A percentile compares a stretch with the other conserved stretches of the same genome.
phyloP scores from a whole-genome alignment of 2,329 filamentous ascomycete genomes.

The Trichoderma arundinaceum region DNA sequence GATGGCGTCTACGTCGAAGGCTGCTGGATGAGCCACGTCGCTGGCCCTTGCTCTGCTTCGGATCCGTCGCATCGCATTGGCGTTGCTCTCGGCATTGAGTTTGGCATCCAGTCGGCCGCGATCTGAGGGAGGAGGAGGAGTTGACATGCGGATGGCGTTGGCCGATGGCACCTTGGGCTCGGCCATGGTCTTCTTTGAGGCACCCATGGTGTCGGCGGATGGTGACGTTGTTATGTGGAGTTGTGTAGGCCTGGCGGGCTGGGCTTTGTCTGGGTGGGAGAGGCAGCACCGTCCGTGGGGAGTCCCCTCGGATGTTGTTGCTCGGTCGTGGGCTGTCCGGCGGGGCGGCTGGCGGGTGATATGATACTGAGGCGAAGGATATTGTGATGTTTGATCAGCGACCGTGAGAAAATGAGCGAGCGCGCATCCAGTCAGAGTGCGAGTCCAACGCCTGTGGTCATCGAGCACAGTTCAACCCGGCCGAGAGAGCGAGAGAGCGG shows the following conservation, averaged over 20 bases:
- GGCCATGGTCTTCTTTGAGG: slow-evolving; percentile 44
- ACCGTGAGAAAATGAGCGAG: slow-evolving; percentile 10
- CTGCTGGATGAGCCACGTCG: slow-evolving; percentile 46
- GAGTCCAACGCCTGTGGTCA: slow-evolving; percentile 3
- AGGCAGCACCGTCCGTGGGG: slow-evolving; percentile 28
- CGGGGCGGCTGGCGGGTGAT: slow-evolving; percentile 8
- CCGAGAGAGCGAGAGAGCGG: slow-evolving; percentile 8
- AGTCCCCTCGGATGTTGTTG: slow-evolving; percentile 16
- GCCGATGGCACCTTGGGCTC: slow-evolving; percentile 42
- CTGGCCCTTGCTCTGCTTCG: slow-evolving; percentile 46
- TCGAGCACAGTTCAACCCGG: slow-evolving; percentile 11
- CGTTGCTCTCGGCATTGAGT: slow-evolving; percentile 45
- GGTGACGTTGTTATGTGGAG: slow-evolving; percentile 19
- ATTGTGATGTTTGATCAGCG: slow-evolving; percentile 15
- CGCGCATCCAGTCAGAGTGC: slow-evolving; percentile 23
- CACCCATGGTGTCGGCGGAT: slow-evolving; percentile 41
- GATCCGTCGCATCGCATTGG: slow-evolving; percentile 41
- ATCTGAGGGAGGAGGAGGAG: slow-evolving; percentile 53
- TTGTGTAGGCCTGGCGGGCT: neutral
- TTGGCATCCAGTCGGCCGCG: slow-evolving; percentile 51
- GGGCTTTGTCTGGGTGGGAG: neutral
- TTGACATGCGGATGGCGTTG: slow-evolving; percentile 48
- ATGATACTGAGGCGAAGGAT: slow-evolving; percentile 19
- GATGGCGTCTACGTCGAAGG: slow-evolving; percentile 56
- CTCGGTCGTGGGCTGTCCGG: slow-evolving; percentile 15